Conservation (phyloP, 495 filamentous ascomycete genomes). For the Penicillium verhagenii region DNA sequence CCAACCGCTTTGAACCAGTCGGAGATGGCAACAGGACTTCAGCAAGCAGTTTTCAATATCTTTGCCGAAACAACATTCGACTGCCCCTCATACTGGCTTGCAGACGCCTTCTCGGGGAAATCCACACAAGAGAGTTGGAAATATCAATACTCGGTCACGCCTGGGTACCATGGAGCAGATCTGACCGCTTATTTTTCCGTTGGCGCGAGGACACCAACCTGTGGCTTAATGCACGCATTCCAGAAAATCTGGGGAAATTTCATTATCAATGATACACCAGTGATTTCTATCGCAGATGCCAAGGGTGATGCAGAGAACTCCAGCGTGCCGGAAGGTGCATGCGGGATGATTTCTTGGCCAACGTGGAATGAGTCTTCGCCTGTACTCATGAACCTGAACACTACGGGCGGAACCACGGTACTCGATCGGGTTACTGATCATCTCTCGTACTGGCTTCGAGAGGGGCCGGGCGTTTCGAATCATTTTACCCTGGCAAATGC, state of each 20-base stretch:
- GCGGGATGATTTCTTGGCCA: constrained; percentile 12
- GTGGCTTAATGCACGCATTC: constrained; percentile 17
- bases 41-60: constrained; percentile 40
- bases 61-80: constrained; percentile 61
- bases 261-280: constrained; percentile 50
- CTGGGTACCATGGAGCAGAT: constrained; percentile 58
- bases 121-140: constrained; percentile 44
- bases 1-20: constrained; percentile 48
- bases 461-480: constrained; percentile 47
- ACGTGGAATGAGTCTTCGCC: constrained; percentile 1
- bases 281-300: constrained; percentile 19
- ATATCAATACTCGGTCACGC: constrained; percentile 62
- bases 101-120: constrained; percentile 46
- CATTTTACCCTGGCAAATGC: constrained; percentile 48
- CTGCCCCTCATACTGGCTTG: constrained; percentile 65
- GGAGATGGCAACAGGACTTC: constrained; percentile 49
- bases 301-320: constrained; percentile 9
- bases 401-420: constrained; percentile 15
- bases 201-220: constrained; percentile 4
- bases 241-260: constrained; percentile 49
- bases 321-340: constrained; percentile 1
- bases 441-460: constrained; percentile 15
- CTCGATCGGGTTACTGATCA: constrained; percentile 11
- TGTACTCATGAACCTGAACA: constrained; percentile 22
- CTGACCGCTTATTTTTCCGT: constrained; percentile 49